Base-by-base conservation (phyloP, 352 stramenopile genomes). In the Proteromonas lacertae region DNA sequence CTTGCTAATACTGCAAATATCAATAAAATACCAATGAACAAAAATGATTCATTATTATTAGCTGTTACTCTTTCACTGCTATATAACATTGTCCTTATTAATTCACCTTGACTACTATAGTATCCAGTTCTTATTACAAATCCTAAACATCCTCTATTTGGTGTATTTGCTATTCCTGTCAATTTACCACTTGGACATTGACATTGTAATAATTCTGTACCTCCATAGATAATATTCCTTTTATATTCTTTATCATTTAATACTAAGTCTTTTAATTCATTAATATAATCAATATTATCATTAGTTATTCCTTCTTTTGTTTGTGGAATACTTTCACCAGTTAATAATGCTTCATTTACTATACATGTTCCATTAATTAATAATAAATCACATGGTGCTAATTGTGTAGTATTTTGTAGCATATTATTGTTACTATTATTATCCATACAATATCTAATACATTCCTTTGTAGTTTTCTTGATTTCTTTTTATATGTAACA, bases 291-390 rank as follows among this genome's bases (percentile, higher is more conserved):
- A 36, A 52, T 76, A 51, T 66, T 64, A 45, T 71, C 73, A 18
- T 46, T 41, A 2, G 57, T 55, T 36, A 86, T 70, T 9, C 60
- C 57, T 44, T 91, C 76, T 50, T 98, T 98, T 52, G 91, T 73
- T 51, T 97, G 79, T 8, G 83, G 81, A 22, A 94, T 70, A 42
- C 70, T 92, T 52, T 99, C 87, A 28, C 87, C 87, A 0, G 87
- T 97, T 25, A 99, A 52, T 36, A 90, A 91, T 13, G 87, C 80
- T 56, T 99, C 87, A 55, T 97, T 94, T 12, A 95, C 72, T 8
- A 98, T 77, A 29, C 70, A 77, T 18, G 62, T 69, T 8, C 87
- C 84, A 32, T 71, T 55, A 23, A 97, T 43, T 20, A 98, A 55
- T 36, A 98, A 51, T 24, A 79, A 64, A 57, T 98, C 87, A 35